Evolutionary conservation across 495 filamentous ascomycete species (phyloP), one percentile per base, ranked within the genome.

Genomic region (Penicillium cataractarum): DNA sequence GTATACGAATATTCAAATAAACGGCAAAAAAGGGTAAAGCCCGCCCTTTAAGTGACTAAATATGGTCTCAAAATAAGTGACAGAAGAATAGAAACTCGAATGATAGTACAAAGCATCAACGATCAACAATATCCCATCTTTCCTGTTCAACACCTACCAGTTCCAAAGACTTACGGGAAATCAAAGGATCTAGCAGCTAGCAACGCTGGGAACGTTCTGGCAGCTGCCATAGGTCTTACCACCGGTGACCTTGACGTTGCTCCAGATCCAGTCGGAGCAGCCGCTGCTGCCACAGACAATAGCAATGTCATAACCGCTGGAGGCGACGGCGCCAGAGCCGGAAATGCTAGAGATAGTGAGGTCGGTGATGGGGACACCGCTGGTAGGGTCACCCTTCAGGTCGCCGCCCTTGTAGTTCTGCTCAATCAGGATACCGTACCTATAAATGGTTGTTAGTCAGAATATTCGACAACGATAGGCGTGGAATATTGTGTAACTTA

Each of bases 361-460:
- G 33, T 74, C 74, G 17, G 82, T 86, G 62, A 88, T 88, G 2
- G 82, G 80, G 32, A 89, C 81, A 31, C 86, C 85, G 50, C 65
- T 78, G 0, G 85, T 87, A 3, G 85, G 80, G 52, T 7, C 12
- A 17, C 63, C 81, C 15, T 80, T 81, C 4, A 78, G 82, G 61
- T 71, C 72, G 27, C 84, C 85, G 57, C 84, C 83, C 66, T 83
- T 73, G 57, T 88, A 89, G 70, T 87, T 83, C 71, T 89, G 87
- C 73, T 89, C 76, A 56, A 89, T 83, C 40, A 86, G 72, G 57
- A 89, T 84, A 44, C 86, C 87, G 67, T 87, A 87, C 3, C 68
- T 73, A 39, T 2, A 4, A 31, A 31, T n/a, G 1, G 1, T 15
- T 19, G 63, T 56, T 39, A 62, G 26, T 35, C n/a, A 22, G 37